Evolutionary conservation across 2,329 filamentous ascomycete species (phyloP), one percentile per base, ranked within the genome.

Genomic region (Furcasterigmium sp.): DNA sequence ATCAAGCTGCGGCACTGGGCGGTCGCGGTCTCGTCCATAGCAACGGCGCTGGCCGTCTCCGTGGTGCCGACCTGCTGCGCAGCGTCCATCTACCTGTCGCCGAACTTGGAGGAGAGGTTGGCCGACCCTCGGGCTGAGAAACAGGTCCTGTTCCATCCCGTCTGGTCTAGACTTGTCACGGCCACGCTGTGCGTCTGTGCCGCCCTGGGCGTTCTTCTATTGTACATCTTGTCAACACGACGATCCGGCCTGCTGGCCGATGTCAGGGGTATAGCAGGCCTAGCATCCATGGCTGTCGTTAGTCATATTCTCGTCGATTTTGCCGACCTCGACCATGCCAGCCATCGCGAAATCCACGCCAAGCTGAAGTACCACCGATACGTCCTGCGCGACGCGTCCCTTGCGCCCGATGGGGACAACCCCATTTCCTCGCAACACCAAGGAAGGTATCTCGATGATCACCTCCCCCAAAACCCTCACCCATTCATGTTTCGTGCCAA

Each of bases 271-370:
- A 86, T 89, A 41, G 83, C 84, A 2, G 85, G 85, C 2, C 71
- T 88, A 29, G 85, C 85, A 6, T 80, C 84, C 44, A 87, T 89
- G 84, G 84, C 85, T 9, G 84, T 85, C 3, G 78, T 79, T 47
- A 81, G 76, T 49, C 84, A 88, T 51, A 85, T 88, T 56, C 65
- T 88, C 49, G 81, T 80, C 62, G 85, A 89, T 56, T 88, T 89
- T 56, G 80, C 80, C 49, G 82, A 82, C 44, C 77, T 86, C 63
- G 85, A 89, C 56, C 77, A 79, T 1, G 82, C 79, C 8, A 78
- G 73, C 5, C 78, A 83, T 42, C 68, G 78, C 39, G 76, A 82
- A 41, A 87, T 89, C 34, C 84, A 88, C 57, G 69, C 78, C 39
- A 76, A 74, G 51, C 69, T 89, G n/a, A 81, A 80, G 47, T 63